Conservation (phyloP, 1,139 yeast species). For the Zygosaccharomyces pseudobailii region DNA sequence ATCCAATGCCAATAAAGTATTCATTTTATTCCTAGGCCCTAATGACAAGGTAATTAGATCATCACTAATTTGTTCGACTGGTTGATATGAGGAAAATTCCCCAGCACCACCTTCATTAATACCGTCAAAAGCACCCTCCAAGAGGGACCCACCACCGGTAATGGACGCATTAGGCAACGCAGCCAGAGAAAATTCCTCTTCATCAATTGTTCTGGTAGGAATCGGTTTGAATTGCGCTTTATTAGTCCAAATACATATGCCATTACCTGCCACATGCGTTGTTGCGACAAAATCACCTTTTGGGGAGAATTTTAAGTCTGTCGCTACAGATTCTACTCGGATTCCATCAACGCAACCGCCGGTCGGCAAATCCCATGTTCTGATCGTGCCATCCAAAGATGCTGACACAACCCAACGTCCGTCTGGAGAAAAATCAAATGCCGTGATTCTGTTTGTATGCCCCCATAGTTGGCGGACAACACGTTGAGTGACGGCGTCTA, state of each 20-base stretch:
- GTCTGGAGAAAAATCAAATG: slow-evolving; percentile 87
- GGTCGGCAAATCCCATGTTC: slow-evolving; percentile 98
- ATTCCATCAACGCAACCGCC: slow-evolving; percentile 97
- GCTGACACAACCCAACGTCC: slow-evolving; percentile 93
- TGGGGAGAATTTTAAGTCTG: slow-evolving; percentile 77
- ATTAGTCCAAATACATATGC: slow-evolving; percentile 90
- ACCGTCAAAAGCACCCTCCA: slow-evolving; percentile 72
- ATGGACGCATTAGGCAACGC: slow-evolving; percentile 77
- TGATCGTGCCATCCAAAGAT: slow-evolving; percentile 76
- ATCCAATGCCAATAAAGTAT: slow-evolving; percentile 75
- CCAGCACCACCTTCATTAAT: slow-evolving; percentile 29
- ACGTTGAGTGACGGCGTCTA: slow-evolving; percentile 77
- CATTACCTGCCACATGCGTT: slow-evolving; percentile 85
- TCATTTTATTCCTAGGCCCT: slow-evolving; percentile 74
- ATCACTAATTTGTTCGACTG: slow-evolving; percentile 62
- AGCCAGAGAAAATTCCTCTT: slow-evolving; percentile 59
- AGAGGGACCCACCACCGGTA: slow-evolving; percentile 66
- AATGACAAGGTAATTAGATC: slow-evolving; percentile 67
- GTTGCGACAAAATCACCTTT: slow-evolving; percentile 91
- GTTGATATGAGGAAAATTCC: slow-evolving; percentile 42
- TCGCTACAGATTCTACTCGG: slow-evolving; percentile 69
- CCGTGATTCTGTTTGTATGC: slow-evolving; percentile 82
- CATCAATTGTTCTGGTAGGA: slow-evolving; percentile 73
- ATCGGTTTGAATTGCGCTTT: slow-evolving; percentile 71
- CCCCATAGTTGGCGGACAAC: slow-evolving; percentile 88